phyloP scores from a whole-genome alignment of 768 basidiomycete species.

The Lentinula aciculospora region DNA sequence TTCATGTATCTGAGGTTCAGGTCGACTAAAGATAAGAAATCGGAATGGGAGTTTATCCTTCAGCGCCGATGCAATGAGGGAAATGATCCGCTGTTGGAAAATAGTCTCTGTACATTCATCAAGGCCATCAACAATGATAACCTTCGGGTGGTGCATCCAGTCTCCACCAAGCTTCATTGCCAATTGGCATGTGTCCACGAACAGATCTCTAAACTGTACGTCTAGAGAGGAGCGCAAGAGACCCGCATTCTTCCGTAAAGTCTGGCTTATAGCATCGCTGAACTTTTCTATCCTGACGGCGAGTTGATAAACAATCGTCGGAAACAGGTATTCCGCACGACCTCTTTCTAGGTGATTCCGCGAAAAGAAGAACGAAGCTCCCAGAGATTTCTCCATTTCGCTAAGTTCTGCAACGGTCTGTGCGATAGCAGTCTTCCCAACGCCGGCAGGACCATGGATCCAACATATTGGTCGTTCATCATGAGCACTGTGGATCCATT shows the following conservation, averaged over 20 bases:
- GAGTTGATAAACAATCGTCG: slow-evolving; percentile 27
- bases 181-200: slow-evolving; percentile 10
- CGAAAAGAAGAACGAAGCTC: slow-evolving; percentile 31
- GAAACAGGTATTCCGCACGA: slow-evolving; percentile 17
- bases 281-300: slow-evolving; percentile 6
- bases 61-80: background rate
- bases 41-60: slow-evolving; percentile 13
- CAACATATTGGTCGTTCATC: slow-evolving; percentile 11
- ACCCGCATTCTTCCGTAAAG: slow-evolving; percentile 11
- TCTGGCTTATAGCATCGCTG: slow-evolving; percentile 5
- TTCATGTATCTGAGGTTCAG: slow-evolving; percentile 18
- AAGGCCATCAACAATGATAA: slow-evolving; percentile 20
- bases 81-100: slow-evolving; percentile 3
- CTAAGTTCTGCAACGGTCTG: slow-evolving; percentile 19
- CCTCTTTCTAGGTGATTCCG: slow-evolving; percentile 19
- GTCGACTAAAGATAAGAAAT: slow-evolving; percentile 21
- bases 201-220: slow-evolving; percentile 13
- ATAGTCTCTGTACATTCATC: slow-evolving; percentile 19
- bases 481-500: slow-evolving; percentile 7
- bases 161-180: background rate
- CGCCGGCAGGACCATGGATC: slow-evolving; percentile 20
- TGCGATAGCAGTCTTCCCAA: slow-evolving; percentile 22
- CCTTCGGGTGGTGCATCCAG: slow-evolving; percentile 1
- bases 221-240: slow-evolving; percentile 12
- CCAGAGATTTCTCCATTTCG: slow-evolving; percentile 12